Evolutionary conservation across 139 green algal genomes (phyloP), one percentile per base, ranked within the genome.

Genomic region (Chlorella vulgaris): DNA sequence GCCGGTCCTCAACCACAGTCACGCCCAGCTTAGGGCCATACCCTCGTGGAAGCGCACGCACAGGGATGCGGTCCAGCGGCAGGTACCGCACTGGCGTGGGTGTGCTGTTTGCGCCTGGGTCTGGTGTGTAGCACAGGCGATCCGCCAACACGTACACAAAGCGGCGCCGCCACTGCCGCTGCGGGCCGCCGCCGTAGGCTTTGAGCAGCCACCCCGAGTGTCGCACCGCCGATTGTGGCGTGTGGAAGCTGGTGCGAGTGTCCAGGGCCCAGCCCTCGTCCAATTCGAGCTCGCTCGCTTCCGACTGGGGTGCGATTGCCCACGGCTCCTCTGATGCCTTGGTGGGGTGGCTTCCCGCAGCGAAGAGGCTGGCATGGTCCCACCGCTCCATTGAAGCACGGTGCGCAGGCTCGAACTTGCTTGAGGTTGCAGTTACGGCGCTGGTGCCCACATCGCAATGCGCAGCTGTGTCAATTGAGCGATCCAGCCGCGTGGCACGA

Each of bases 11-110:
- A 33, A 87, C 58, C 22, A 86, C 29, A 18, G 63, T 76, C 18
- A 86, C 80, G n/a, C 80, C 84, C 63, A 88, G 81, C 42, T 82
- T 74, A 15, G 84, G 84, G 15, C 74, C 80, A 50, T 88, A 88
- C 19, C 80, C 80, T 8, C 84, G 50, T 5, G 84, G 84, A 42
- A 88, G 39, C 1, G 84, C 70, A 18, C 84, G 74, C 18, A 88
- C 80, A 15, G 84, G 80, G 51, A 88, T 86, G 66, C 84, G 73
- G 67, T 88, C 84, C 43, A 88, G 60, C 8, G 84, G 80, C 26
- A 88, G 43, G 80, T 86, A 88, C 6, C 80, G 80, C 15, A 76
- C 66, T 35, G 55, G 36, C n/a, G n/a, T n/a, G n/a, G n/a, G n/a
- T n/a, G n/a, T n/a, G 18, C 80, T 28, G 7, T 51, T 51, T 2